Conservation (phyloP, 2,329 filamentous ascomycete genomes). For the Polytolypa hystricis region DNA sequence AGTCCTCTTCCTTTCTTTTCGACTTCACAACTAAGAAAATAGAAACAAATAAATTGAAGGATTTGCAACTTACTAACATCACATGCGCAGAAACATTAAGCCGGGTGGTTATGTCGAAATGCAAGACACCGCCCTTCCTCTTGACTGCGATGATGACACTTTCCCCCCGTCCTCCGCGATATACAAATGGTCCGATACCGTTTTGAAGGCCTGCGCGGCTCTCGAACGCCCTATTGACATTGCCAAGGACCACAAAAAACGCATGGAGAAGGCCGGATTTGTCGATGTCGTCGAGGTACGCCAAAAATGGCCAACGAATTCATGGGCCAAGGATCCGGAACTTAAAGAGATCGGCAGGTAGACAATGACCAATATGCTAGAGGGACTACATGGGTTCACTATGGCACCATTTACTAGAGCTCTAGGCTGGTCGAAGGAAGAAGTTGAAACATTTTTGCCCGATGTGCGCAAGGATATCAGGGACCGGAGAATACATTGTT, state of each 20-base stretch:
- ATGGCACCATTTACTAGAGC: slow-evolving; percentile 31
- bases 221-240: slow-evolving; percentile 33
- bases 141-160: slow-evolving; percentile 31
- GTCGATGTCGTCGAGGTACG: slow-evolving; percentile 23
- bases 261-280: slow-evolving; percentile 33
- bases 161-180: slow-evolving; percentile 23
- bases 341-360: slow-evolving; percentile 41
- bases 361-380: slow-evolving; percentile 31
- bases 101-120: slow-evolving; percentile 41
- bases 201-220: slow-evolving; percentile 22
- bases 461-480: slow-evolving; percentile 18
- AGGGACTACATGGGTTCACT: slow-evolving; percentile 33
- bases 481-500: slow-evolving; percentile 11
- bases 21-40: too few species aligned
- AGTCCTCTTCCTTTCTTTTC: background rate
- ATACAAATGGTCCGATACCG: slow-evolving; percentile 11
- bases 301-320: slow-evolving; percentile 33
- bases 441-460: slow-evolving; percentile 32
- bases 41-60: too few species aligned
- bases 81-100: slow-evolving; percentile 29
- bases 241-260: slow-evolving; percentile 24
- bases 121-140: slow-evolving; percentile 36
- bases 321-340: slow-evolving; percentile 38
- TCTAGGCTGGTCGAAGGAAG: slow-evolving; percentile 32
- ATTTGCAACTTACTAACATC: too few species aligned